These are phyloP conservation scores for Spathaspora hagerdaliae DNA, from an alignment of 805 yeast genomes.

Conservation along the genomic window DNA sequence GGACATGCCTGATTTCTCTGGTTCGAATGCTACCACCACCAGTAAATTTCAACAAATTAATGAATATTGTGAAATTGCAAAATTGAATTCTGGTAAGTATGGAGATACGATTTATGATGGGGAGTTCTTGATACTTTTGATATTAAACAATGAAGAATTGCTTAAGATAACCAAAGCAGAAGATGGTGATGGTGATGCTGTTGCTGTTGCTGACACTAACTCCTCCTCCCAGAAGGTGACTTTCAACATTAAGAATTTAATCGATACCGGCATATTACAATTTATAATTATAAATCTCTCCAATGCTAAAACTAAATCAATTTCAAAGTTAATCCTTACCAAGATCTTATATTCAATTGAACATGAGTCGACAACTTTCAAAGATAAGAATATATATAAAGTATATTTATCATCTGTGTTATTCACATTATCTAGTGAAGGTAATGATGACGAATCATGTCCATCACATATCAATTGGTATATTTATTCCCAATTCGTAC, in stretches of 20 bases:
- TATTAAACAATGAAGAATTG: constrained; percentile 64
- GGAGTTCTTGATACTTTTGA: constrained; percentile 61
- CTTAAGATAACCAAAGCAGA: constrained; percentile 32
- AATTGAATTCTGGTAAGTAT: constrained; percentile 15
- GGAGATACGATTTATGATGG: constrained; percentile 51
- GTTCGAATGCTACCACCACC: too few relatives aligned
- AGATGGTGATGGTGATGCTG: too few relatives aligned
- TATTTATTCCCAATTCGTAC: constrained; percentile 51
- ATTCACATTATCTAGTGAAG: constrained; percentile 22
- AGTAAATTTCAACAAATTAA: constrained; percentile 14
- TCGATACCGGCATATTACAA: constrained; percentile 55
- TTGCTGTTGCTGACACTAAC: constrained; percentile 1
- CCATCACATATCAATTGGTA: constrained; percentile 51
- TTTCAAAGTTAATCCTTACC: constrained; percentile 42
- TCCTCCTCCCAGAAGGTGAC: constrained; percentile 14
- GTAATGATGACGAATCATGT: constrained; percentile 8
- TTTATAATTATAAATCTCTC: constrained; percentile 46
- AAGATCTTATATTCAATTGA: constrained; percentile 43
- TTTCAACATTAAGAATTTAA: constrained; percentile 52
- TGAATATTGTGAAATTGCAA: constrained; percentile 20
- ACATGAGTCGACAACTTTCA: constrained; percentile 29
- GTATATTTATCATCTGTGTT: constrained; percentile 49
- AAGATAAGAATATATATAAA: constrained; percentile 54
- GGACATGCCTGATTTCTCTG: background rate
- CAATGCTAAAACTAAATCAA: constrained; percentile 24